A percentile compares a stretch with the other conserved stretches of the same genome.
Evolutionary conservation across 192 early-diverging fungal species (phyloP).

Genomic region (Spinellus fusiger): DNA sequence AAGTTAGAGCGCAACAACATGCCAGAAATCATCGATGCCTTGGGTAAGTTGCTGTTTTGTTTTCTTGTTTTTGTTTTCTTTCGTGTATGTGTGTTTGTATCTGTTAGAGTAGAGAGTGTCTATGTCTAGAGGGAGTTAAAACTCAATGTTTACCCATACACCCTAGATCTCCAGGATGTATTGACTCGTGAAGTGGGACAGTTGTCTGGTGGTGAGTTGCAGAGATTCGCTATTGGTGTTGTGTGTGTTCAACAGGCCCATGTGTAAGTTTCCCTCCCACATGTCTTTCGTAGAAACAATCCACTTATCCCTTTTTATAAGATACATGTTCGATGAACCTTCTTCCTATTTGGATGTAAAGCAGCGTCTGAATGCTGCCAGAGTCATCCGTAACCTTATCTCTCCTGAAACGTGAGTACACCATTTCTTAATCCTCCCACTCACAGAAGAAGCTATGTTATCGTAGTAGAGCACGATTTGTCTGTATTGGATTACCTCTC

Average conservation of each 20-base stretch:
- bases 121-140: constrained; percentile 48
- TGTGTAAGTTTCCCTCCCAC: constrained; percentile 76
- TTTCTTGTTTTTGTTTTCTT: too few relatives aligned
- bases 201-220: constrained; percentile 94
- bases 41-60: too few relatives aligned
- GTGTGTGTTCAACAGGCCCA: constrained; percentile 78
- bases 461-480: constrained; percentile 99
- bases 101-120: constrained; percentile 69
- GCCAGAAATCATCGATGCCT: constrained; percentile 63
- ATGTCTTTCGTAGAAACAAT: too few relatives aligned
- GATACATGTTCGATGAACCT: constrained; percentile 99
- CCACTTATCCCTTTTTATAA: constrained; percentile 16
- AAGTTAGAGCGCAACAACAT: constrained; percentile 73
- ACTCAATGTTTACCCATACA: not conserved
- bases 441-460: constrained; percentile 66
- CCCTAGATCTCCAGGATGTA: constrained; percentile 73
- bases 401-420: constrained; percentile 36
- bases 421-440: constrained; percentile 68
- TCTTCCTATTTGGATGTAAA: constrained; percentile 97
- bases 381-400: constrained; percentile 83
- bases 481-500: constrained; percentile 96
- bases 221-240: constrained; percentile 94
- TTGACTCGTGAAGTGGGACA: constrained; percentile 77
- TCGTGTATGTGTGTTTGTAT: too few relatives aligned
- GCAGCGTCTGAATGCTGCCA: constrained; percentile 96